phyloP scores from a whole-genome alignment of 306 rosid species.

The Nissolia schottii region DNA sequence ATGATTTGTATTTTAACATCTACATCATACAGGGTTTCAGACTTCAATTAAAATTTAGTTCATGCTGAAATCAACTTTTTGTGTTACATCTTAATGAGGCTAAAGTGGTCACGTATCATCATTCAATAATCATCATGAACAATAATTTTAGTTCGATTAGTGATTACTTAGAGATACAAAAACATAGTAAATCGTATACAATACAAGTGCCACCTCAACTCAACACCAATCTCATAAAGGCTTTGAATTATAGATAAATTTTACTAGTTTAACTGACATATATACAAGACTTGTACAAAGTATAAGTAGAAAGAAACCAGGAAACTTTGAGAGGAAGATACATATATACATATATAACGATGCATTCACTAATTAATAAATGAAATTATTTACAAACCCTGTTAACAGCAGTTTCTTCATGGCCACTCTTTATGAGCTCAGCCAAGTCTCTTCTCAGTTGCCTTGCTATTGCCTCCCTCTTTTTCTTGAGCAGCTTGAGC shows the following conservation, averaged over 20 bases:
- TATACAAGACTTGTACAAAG: neutral
- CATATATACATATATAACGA: too few species aligned
- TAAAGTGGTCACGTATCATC: neutral
- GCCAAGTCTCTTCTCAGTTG: constrained; percentile 53
- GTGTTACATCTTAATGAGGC: neutral
- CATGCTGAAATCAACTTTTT: neutral
- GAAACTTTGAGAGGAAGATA: neutral
- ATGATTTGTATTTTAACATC: neutral
- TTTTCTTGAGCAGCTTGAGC: constrained; percentile 58
- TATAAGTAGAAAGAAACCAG: too few species aligned
- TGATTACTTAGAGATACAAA: neutral
- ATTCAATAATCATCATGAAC: neutral
- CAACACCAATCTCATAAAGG: neutral
- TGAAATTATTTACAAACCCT: constrained; percentile 37
- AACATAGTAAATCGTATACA: neutral
- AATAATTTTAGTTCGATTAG: neutral
- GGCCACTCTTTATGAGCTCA: constrained; percentile 49
- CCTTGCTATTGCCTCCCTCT: constrained; percentile 45
- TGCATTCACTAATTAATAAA: neutral
- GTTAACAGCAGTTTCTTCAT: constrained; percentile 46
- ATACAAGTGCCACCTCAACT: neutral
- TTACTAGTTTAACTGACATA: neutral
- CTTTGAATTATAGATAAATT: neutral
- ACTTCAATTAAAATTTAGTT: neutral
- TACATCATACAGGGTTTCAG: neutral